phyloP scores from a whole-genome alignment of 164 flowering plant genomes.

The Malania oleifera region DNA sequence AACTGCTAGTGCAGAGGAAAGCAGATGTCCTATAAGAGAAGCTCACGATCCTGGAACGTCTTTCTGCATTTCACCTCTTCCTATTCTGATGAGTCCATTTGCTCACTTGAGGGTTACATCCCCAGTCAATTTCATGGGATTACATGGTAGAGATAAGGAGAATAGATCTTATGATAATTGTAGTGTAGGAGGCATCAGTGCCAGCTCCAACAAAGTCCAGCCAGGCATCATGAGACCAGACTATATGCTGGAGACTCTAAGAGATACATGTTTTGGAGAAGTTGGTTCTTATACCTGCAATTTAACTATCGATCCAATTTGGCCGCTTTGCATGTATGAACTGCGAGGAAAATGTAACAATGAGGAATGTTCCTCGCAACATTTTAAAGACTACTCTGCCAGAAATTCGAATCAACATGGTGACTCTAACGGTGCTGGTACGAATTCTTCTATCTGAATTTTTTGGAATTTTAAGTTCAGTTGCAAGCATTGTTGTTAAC shows the following conservation, averaged over 20 bases:
- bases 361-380: conserved; percentile 84
- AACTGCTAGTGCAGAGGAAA: conserved; percentile 21
- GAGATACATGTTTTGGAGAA: conserved; percentile 19
- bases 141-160: conserved; percentile 4
- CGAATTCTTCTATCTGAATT: not conserved
- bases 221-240: conserved; percentile 6
- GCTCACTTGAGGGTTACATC: conserved; percentile 27
- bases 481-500: conserved; percentile 3
- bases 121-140: conserved; percentile 4
- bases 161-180: conserved; percentile 2
- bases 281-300: conserved; percentile 37
- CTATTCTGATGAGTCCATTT: conserved; percentile 37
- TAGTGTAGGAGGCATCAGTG: conserved; percentile 17
- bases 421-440: conserved; percentile 38
- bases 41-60: conserved; percentile 6
- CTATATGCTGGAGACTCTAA: conserved; percentile 10
- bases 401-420: conserved; percentile 19
- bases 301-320: conserved; percentile 53
- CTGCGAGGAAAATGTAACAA: conserved; percentile 91
- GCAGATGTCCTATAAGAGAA: conserved; percentile 10
- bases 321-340: conserved; percentile 95
- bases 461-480: not conserved
- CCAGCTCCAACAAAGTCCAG: conserved; percentile 12
- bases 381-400: conserved; percentile 38
- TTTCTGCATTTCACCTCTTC: conserved; percentile 19